Percentiles rank a stretch among this genome's conserved stretches.
These are phyloP conservation scores for Rhynchospora pubera DNA, from an alignment of 176 grass and related monocot genomes.

Conservation along the genomic window DNA sequence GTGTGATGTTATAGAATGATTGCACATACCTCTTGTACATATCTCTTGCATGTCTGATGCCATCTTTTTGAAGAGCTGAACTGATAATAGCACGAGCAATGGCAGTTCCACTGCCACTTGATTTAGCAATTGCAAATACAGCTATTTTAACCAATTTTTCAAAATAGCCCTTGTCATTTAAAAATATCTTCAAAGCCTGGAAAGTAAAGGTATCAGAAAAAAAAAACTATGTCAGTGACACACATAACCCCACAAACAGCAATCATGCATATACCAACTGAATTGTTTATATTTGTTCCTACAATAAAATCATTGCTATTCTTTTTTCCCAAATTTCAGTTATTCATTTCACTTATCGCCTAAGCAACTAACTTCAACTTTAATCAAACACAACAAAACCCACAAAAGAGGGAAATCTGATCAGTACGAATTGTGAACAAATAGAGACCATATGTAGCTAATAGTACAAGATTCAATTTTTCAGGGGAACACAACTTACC, in stretches of 20 bases:
- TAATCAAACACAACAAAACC: too few species aligned
- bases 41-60: background rate
- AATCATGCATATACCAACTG: background rate
- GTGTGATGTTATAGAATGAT: background rate
- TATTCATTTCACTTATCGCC: too few species aligned
- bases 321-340: too few species aligned
- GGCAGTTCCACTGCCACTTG: slow-evolving; percentile 41
- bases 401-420: too few species aligned
- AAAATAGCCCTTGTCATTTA: slow-evolving; percentile 48
- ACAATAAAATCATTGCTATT: too few species aligned
- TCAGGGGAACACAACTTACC: slow-evolving; percentile 36
- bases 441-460: too few species aligned
- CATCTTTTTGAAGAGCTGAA: slow-evolving; percentile 34
- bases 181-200: slow-evolving; percentile 78
- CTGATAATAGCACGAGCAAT: slow-evolving; percentile 53
- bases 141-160: slow-evolving; percentile 51
- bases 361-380: too few species aligned
- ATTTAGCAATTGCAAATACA: slow-evolving; percentile 8
- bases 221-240: background rate
- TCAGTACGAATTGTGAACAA: too few species aligned
- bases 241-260: background rate
- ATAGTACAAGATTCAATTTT: too few species aligned
- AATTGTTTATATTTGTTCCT: background rate
- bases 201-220: slow-evolving; percentile 11
- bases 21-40: background rate